These are phyloP conservation scores for Lantana camara DNA, from an alignment of 257 asterid species.

Conservation along the genomic window DNA sequence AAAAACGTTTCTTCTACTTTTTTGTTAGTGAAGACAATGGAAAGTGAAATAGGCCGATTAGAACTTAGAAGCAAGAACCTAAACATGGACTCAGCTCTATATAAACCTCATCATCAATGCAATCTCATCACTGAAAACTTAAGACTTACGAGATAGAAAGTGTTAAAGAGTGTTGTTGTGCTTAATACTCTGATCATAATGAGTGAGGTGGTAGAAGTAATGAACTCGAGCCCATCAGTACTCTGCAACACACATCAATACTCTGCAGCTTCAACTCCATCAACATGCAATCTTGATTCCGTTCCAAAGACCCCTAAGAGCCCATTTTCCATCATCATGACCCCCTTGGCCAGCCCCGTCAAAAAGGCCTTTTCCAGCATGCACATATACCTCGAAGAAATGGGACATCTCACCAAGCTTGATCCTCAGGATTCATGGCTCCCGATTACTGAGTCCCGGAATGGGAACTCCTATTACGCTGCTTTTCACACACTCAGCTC, in stretches of 20 bases:
- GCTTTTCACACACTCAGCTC: constrained; percentile 85
- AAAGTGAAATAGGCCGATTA: background rate
- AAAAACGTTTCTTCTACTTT: too few species aligned
- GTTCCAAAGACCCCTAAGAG: constrained; percentile 48
- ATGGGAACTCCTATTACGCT: constrained; percentile 81
- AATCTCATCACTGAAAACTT: constrained; percentile 1
- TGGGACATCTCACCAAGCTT: constrained; percentile 73
- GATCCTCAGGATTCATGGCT: constrained; percentile 87
- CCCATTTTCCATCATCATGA: constrained; percentile 59
- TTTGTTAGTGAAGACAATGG: too few species aligned
- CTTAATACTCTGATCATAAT: constrained; percentile 23
- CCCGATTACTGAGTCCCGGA: constrained; percentile 83
- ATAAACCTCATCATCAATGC: constrained; percentile 31
- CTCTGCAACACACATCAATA: constrained; percentile 16
- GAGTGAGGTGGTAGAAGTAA: constrained; percentile 38
- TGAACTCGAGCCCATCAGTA: constrained; percentile 30
- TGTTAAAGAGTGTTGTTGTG: too few species aligned
- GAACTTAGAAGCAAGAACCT: background rate
- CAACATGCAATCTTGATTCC: constrained; percentile 16
- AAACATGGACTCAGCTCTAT: constrained; percentile 14
- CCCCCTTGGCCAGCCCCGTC: constrained; percentile 79
- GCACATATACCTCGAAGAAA: constrained; percentile 62
- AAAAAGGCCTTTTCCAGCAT: constrained; percentile 54
- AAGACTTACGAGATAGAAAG: background rate
- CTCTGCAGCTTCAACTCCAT: constrained; percentile 23